A percentile compares a stretch with the other conserved stretches of the same genome.
Conservation (phyloP, 225 moss, liverwort and hornwort species). For the Anthoceros angustus region DNA sequence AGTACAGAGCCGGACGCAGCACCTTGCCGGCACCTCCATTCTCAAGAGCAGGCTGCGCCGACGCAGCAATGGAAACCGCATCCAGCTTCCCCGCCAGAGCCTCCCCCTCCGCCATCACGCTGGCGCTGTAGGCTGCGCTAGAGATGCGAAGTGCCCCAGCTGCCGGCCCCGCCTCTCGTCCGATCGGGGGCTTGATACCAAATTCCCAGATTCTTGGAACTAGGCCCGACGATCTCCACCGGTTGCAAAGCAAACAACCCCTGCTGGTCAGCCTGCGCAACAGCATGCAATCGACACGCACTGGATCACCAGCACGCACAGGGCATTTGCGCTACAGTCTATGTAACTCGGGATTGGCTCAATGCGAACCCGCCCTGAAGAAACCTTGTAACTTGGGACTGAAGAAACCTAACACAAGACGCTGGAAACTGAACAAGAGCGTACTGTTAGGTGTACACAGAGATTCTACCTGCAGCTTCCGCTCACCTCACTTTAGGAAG, state of each 20-base stretch:
- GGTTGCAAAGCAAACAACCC: neutral
- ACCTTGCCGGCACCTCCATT: conserved; percentile 22
- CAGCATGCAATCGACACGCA: neutral
- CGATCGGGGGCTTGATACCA: too few relatives aligned
- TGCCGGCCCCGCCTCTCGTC: neutral
- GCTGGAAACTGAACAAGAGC: too few relatives aligned
- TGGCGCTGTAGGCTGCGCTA: neutral
- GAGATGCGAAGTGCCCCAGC: neutral
- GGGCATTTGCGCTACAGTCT: too few relatives aligned
- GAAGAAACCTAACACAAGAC: too few relatives aligned
- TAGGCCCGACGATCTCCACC: neutral
- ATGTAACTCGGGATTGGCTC: too few relatives aligned
- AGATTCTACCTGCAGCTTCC: too few relatives aligned
- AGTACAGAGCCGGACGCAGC: conserved; percentile 53
- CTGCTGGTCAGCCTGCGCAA: neutral
- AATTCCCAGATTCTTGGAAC: neutral
- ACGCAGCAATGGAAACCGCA: neutral
- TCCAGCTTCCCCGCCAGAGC: neutral
- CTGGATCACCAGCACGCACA: too few relatives aligned
- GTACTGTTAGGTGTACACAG: too few relatives aligned
- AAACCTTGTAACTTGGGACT: too few relatives aligned
- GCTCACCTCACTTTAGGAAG: too few relatives aligned
- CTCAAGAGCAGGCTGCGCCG: neutral
- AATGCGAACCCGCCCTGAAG: too few relatives aligned
- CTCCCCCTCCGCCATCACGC: neutral